Conservation (phyloP, 2,329 filamentous ascomycete genomes). For the Cladophialophora exuberans region DNA sequence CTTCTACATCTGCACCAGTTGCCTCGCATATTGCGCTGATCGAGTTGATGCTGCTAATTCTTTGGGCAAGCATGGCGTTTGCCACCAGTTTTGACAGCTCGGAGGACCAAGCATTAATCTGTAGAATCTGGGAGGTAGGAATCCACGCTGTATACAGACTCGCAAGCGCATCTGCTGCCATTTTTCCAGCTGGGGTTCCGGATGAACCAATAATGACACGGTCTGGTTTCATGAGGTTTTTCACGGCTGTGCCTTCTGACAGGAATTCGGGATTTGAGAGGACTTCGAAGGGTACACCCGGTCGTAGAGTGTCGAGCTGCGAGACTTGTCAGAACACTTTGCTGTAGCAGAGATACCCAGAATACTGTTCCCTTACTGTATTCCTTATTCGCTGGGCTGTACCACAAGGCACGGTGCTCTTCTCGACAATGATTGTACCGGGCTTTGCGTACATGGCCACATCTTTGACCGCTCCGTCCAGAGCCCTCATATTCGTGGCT, state of each 20-base stretch:
- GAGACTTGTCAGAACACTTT: slow-evolving; percentile 1
- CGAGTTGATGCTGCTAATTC: slow-evolving; percentile 79
- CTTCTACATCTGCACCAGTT: slow-evolving; percentile 74
- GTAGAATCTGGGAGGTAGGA: slow-evolving; percentile 66
- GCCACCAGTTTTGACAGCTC: slow-evolving; percentile 79
- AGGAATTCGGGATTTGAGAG: slow-evolving; percentile 83
- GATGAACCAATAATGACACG: slow-evolving; percentile 75
- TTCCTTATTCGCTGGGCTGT: slow-evolving; percentile 71
- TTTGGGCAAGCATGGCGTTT: slow-evolving; percentile 79
- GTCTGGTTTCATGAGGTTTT: slow-evolving; percentile 71
- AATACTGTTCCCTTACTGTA: slow-evolving; percentile 56
- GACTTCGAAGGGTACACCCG: slow-evolving; percentile 66
- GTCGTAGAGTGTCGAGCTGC: slow-evolving; percentile 21
- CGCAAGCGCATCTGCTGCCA: slow-evolving; percentile 66
- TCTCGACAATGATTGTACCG: slow-evolving; percentile 77
- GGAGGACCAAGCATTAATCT: slow-evolving; percentile 75
- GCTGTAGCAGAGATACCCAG: background rate
- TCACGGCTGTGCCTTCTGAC: slow-evolving; percentile 74
- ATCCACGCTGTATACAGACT: slow-evolving; percentile 74
- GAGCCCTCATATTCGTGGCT: slow-evolving; percentile 72
- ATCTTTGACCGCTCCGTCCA: slow-evolving; percentile 70
- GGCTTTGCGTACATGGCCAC: slow-evolving; percentile 68
- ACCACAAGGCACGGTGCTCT: slow-evolving; percentile 77
- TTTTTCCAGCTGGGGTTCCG: slow-evolving; percentile 61
- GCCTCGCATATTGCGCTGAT: slow-evolving; percentile 79